Evolutionary conservation across 2,329 filamentous ascomycete species (phyloP).

Genomic region (Trichoderma atrobrunneum): DNA sequence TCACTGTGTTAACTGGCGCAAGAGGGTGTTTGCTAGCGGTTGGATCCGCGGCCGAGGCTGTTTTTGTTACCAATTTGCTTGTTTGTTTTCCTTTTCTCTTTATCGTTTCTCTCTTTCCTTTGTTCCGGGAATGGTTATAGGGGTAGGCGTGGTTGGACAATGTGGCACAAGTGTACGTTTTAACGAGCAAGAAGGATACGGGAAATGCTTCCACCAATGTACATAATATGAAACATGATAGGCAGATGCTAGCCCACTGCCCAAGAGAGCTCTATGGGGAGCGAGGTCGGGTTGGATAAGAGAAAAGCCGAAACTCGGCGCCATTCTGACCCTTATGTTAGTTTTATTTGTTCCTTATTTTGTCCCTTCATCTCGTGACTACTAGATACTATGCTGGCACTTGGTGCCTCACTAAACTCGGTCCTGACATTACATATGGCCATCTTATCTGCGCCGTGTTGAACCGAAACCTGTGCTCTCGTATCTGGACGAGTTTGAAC

Average conservation of each 20-base stretch:
- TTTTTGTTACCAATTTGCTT: background rate
- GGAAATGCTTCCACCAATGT: slow-evolving; percentile 23
- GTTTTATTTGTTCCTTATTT: background rate
- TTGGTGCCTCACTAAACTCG: background rate
- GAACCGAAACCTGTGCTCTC: slow-evolving; percentile 73
- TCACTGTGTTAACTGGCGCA: slow-evolving; percentile 6
- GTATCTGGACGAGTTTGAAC: slow-evolving; percentile 47
- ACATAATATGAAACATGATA: slow-evolving; percentile 22
- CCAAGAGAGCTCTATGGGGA: slow-evolving; percentile 4
- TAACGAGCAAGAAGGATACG: slow-evolving; percentile 20
- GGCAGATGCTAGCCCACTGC: background rate
- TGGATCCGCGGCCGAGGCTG: slow-evolving; percentile 1
- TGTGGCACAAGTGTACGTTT: slow-evolving; percentile 24
- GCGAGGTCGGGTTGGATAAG: slow-evolving; percentile 23
- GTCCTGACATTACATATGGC: background rate
- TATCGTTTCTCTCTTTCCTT: background rate
- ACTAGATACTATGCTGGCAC: background rate
- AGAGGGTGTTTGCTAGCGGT: background rate
- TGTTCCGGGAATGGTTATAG: background rate
- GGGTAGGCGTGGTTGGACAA: slow-evolving; percentile 24
- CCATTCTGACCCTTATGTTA: background rate
- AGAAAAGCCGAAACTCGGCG: slow-evolving; percentile 12
- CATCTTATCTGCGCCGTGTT: slow-evolving; percentile 54
- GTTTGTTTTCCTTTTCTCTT: background rate
- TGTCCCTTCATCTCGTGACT: background rate